These are phyloP conservation scores for Termitomyces heimii DNA, from an alignment of 768 basidiomycete genomes.

Conservation along the genomic window DNA sequence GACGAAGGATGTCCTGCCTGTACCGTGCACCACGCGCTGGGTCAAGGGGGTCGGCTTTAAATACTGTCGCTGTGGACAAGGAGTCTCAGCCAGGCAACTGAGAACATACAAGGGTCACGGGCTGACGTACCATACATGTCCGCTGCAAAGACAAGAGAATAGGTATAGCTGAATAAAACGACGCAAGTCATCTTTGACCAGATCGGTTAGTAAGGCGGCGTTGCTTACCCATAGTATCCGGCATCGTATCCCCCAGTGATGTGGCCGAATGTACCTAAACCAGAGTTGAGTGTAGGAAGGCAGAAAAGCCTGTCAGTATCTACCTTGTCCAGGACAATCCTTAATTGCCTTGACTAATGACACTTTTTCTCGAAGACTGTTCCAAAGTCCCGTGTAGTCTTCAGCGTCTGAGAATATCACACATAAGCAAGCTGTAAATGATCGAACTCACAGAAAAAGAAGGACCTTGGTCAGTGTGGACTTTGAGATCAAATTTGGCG, in stretches of 20 bases:
- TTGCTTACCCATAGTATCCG: slow-evolving; percentile 55
- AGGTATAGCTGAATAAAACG: slow-evolving; percentile 43
- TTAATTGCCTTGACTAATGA: slow-evolving; percentile 62
- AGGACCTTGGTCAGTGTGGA: slow-evolving; percentile 64
- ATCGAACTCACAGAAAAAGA: neutral
- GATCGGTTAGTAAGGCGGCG: neutral
- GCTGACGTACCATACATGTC: slow-evolving; percentile 46
- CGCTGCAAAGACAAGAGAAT: slow-evolving; percentile 60
- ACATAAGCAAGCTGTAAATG: neutral
- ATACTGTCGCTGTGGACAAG: slow-evolving; percentile 51
- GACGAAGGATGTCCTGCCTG: slow-evolving; percentile 66
- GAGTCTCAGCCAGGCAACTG: neutral
- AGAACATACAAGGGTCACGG: neutral
- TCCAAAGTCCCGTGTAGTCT: slow-evolving; percentile 82
- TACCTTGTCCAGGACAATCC: slow-evolving; percentile 61
- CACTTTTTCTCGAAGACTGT: slow-evolving; percentile 59
- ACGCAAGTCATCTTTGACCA: neutral
- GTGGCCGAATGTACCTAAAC: slow-evolving; percentile 61
- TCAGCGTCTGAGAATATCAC: slow-evolving; percentile 35
- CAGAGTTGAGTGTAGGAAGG: neutral
- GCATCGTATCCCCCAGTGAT: slow-evolving; percentile 70
- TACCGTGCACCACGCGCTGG: slow-evolving; percentile 62
- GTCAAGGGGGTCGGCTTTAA: slow-evolving; percentile 73
- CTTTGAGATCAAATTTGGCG: slow-evolving; percentile 70
- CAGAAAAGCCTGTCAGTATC: neutral